Evolutionary conservation across 768 basidiomycete species (phyloP).

Genomic region (Naganishia randhawae): DNA sequence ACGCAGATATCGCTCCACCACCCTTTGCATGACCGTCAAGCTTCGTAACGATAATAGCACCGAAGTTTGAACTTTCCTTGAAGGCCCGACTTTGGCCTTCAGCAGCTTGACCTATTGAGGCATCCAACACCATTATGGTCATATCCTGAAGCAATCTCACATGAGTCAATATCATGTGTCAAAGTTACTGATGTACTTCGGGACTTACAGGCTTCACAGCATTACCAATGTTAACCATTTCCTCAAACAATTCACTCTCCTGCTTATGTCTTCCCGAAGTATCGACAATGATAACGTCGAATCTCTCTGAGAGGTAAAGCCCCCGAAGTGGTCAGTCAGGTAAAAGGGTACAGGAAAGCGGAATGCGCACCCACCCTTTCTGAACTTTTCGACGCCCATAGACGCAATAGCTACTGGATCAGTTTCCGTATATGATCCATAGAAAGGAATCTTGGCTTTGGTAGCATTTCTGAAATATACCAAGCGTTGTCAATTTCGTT

Average conservation of each 20-base stretch:
- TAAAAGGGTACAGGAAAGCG: background rate
- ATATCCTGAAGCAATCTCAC: conserved; percentile 56
- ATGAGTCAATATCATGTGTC: background rate
- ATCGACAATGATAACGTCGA: conserved; percentile 98
- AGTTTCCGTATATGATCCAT: conserved; percentile 97
- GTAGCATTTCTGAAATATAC: conserved; percentile 65
- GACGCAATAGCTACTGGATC: conserved; percentile 93
- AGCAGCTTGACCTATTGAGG: conserved; percentile 97
- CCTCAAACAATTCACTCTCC: conserved; percentile 90
- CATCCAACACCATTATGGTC: conserved; percentile 92
- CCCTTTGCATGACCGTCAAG: conserved; percentile 99
- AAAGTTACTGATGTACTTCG: background rate
- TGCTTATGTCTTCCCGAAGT: conserved; percentile 97
- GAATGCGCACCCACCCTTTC: conserved; percentile 59
- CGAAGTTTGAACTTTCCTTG: conserved; percentile 96
- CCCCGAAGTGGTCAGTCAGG: background rate
- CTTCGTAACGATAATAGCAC: conserved; percentile 98
- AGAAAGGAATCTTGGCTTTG: conserved; percentile 98
- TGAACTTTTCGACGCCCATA: conserved; percentile 92
- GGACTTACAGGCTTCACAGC: conserved; percentile 72
- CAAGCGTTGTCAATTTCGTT: background rate
- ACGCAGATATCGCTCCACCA: conserved; percentile 99
- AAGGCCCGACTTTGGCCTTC: conserved; percentile 94
- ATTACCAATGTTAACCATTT: conserved; percentile 94
- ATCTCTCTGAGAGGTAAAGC: conserved; percentile 60